Conservation (phyloP, 106 monocot genomes). For the Acorus gramineus region DNA sequence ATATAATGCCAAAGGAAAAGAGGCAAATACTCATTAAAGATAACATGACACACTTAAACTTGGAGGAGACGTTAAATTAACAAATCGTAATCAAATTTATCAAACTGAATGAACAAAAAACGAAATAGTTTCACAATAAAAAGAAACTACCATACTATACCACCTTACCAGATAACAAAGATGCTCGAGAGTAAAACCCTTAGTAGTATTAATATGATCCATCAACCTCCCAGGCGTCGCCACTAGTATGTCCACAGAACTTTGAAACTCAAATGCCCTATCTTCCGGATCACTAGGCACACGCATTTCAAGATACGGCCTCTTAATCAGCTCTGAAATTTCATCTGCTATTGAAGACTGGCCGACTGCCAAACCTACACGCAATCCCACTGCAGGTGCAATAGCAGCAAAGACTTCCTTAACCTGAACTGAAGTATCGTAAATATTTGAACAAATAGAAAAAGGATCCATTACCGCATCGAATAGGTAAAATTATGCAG, state of each 20-base stretch:
- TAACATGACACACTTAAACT: too few relatives aligned
- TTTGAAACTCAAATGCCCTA: constrained; percentile 27
- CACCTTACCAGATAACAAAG: constrained; percentile 73
- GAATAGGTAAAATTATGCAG: too few relatives aligned
- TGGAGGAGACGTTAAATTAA: too few relatives aligned
- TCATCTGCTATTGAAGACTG: constrained; percentile 93
- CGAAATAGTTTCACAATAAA: too few relatives aligned
- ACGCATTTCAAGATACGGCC: constrained; percentile 38
- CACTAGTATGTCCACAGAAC: constrained; percentile 83
- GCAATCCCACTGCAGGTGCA: constrained; percentile 69
- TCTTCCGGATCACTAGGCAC: constrained; percentile 60
- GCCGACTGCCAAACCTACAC: constrained; percentile 80
- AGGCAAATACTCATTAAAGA: too few relatives aligned
- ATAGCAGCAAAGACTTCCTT: constrained; percentile 77
- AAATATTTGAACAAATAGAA: background rate
- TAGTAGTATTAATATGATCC: constrained; percentile 87
- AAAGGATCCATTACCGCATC: background rate
- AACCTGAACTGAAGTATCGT: constrained; percentile 37
- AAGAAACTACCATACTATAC: too few relatives aligned
- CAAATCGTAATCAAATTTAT: too few relatives aligned
- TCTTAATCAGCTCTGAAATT: constrained; percentile 49
- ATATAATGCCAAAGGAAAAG: too few relatives aligned
- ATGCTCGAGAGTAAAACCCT: constrained; percentile 84
- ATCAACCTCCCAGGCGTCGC: constrained; percentile 95
- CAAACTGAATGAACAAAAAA: too few relatives aligned